phyloP scores from a whole-genome alignment of 805 yeast genomes.

The Zygotorulaspora chibaensis region DNA sequence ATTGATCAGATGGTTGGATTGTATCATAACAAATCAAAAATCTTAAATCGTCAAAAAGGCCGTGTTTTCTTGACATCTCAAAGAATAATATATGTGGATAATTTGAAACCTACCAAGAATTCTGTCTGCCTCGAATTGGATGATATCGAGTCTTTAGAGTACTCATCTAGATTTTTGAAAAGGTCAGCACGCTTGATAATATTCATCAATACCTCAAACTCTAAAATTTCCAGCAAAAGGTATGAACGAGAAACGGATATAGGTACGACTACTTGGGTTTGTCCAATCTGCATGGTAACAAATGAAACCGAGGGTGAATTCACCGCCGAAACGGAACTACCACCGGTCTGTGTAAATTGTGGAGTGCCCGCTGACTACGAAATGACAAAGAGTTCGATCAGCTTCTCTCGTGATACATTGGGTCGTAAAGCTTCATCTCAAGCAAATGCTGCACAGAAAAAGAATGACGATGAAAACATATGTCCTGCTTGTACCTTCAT shows the following conservation, averaged over 20 bases:
- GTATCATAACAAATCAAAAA: constrained; percentile 71
- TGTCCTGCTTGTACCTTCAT: constrained; percentile 70
- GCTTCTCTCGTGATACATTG: constrained; percentile 2
- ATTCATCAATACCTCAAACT: constrained; percentile 28
- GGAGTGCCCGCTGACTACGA: constrained; percentile 49
- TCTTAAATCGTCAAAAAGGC: constrained; percentile 64
- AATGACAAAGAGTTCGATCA: constrained; percentile 34
- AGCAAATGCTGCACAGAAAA: neutral
- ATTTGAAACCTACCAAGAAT: constrained; percentile 36
- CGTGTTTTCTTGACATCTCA: constrained; percentile 70
- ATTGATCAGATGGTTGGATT: constrained; percentile 62
- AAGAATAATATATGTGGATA: constrained; percentile 70
- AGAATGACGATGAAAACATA: constrained; percentile 14
- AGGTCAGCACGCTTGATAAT: constrained; percentile 74
- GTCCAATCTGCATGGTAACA: constrained; percentile 68
- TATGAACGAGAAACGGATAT: neutral
- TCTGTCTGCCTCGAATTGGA: constrained; percentile 48
- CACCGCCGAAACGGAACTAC: constrained; percentile 14
- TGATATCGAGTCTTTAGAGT: constrained; percentile 40
- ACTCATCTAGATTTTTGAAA: constrained; percentile 56
- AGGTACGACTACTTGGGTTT: constrained; percentile 53
- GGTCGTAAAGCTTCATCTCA: neutral
- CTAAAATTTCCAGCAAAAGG: constrained; percentile 4
- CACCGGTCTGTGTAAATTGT: constrained; percentile 55
- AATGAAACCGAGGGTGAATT: constrained; percentile 28